Evolutionary conservation across 2,329 filamentous ascomycete genomes (phyloP), one percentile per base, ranked within the genome.

Genomic region (Trichophyton benhamiae): DNA sequence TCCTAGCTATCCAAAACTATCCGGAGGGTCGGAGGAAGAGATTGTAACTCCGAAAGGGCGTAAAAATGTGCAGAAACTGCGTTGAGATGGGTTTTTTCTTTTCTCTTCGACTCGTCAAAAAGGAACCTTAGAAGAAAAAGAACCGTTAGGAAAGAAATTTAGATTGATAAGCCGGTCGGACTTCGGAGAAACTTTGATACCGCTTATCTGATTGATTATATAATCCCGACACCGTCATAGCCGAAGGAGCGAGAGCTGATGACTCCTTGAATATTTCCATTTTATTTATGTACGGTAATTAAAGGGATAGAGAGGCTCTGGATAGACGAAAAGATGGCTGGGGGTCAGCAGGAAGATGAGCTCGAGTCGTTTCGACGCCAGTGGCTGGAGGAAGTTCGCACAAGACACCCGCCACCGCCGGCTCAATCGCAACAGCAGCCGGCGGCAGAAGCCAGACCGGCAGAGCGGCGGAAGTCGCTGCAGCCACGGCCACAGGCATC

Each of bases 361-460:
- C 83, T 96, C 63, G 89, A 95, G 74, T 86, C 83, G 53, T 96
- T 96, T 76, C 86, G 92, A 66, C 82, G 84, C 69, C 82, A 90
- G 79, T 96, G 91, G 91, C 84, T 84, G 63, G 87, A 89, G 67
- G 91, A 96, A 72, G 87, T 95, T 5, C 76, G 78, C 57, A 68
- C 67, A 48, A 41, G 60, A 22, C 49, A 53, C 49, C 49, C 49
- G 49, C 5, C 46, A 11, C 46, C 27, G 27, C 27, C 27, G 27
- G 27, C 27, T 30, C 27, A 30, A 30, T 30, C 27, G 5, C 27
- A 30, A 30, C 27, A 30, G 27, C 27, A 49, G 46, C 49, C 49
- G 11, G 63, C 41, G 4, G 36, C 44, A 7, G 63, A 63, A 52
- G 64, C 65, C 58, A 62, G 63, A 57, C 61, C 68, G 38, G 63